Evolutionary conservation across 1,139 yeast genomes (phyloP), one percentile per base, ranked within the genome.

Genomic region (Saccharomycopsis hybrid): DNA sequence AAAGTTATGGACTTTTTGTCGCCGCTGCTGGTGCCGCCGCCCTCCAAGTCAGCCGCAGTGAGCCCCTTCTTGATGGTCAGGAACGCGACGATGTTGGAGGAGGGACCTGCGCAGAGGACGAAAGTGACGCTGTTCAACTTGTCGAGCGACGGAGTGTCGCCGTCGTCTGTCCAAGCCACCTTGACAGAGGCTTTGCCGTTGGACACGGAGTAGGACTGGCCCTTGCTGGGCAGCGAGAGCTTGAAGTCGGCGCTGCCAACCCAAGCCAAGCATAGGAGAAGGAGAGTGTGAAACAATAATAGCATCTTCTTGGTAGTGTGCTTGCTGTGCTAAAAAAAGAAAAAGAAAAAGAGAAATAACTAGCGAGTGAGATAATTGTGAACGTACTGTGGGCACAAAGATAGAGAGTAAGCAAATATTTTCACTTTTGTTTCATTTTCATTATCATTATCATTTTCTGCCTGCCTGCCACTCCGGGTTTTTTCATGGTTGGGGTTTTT

Each of bases 61-160:
- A 31, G 47, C 9, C 40, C 40, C 9, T 59, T 45, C 2, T 58
- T 66, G 8, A 75, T 37, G 0, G 70, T 60, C 3, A 57, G 54
- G 41, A 78, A 67, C 57, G 79, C 69, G 46, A 72, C 62, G 54
- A 82, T 73, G 5, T 68, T 62, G 28, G 62, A 37, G 60, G 80
- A 76, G 5, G 30, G 29, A 24, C 96, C 96, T 1, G 88, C 77
- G 66, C 94, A 82, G 51, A 90, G 69, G 32, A 70, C 65, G 52
- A 89, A 70, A 1, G 82, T 71, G 55, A 77, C 79, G 0, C 67
- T 55, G 2, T 65, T 56, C 33, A 79, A 73, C 9, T 76, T 71
- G 1, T 60, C 49, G 47, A 84, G 62, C 1, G 72, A 56, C 1
- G 85, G 87, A 3, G 59, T 58, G 31, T 71, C 75, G 24, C 65